Evolutionary conservation across 441 rosid species (phyloP).

Genomic region (Arabidopsis hybrid): DNA sequence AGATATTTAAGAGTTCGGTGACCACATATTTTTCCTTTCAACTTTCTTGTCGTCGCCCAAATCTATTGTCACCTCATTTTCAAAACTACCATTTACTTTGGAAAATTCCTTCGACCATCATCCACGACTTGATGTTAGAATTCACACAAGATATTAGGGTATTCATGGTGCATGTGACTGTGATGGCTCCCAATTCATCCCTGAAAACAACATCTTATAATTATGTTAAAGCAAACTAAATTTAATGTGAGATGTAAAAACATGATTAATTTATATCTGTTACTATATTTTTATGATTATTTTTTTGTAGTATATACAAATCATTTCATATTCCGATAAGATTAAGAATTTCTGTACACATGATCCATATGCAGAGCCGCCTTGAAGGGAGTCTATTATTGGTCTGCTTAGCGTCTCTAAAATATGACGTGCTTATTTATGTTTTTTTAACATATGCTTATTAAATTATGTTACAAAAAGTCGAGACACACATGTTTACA

Average conservation of each 20-base stretch:
- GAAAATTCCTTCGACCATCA: too few relatives aligned
- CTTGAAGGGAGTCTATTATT: background rate
- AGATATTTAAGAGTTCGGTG: too few relatives aligned
- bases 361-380: background rate
- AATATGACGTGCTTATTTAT: background rate
- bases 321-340: background rate
- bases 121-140: background rate
- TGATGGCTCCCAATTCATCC: background rate
- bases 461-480: background rate
- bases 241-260: background rate
- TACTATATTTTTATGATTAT: background rate
- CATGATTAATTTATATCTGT: background rate
- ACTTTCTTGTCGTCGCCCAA: background rate
- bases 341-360: background rate
- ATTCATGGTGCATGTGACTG: background rate
- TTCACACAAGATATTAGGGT: background rate
- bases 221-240: background rate
- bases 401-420: background rate
- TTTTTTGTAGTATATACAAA: background rate
- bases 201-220: background rate
- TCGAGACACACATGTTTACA: constrained; percentile 22
- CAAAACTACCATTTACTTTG: too few relatives aligned
- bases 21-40: too few relatives aligned
- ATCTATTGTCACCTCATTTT: background rate
- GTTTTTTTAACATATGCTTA: background rate